phyloP scores from a whole-genome alignment of 306 rosid species.

The Prunus persica region DNA sequence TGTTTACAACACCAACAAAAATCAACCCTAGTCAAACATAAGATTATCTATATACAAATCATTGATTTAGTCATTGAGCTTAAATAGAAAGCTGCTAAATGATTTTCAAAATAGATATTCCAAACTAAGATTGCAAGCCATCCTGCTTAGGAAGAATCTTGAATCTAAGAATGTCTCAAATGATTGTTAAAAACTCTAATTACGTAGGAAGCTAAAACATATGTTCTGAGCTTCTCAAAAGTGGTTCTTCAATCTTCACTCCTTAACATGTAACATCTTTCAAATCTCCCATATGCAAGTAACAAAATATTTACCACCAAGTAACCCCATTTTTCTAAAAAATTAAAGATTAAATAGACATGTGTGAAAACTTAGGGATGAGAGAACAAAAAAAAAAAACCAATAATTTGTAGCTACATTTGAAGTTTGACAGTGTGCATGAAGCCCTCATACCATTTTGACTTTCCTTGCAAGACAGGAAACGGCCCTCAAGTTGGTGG shows the following conservation, averaged over 20 bases:
- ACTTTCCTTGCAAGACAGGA: neutral
- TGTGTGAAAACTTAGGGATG: neutral
- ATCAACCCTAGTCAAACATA: neutral
- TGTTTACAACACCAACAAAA: neutral
- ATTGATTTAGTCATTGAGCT: neutral
- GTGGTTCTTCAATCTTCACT: neutral
- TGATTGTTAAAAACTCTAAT: neutral
- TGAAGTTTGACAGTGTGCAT: neutral
- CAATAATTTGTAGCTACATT: neutral
- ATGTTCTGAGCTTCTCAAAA: neutral
- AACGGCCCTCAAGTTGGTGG: conserved; percentile 7
- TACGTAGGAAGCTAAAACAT: neutral
- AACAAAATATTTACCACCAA: neutral
- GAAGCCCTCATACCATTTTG: neutral
- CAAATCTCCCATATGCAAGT: neutral
- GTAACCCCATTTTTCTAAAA: neutral
- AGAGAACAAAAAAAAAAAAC: neutral
- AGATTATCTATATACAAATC: neutral
- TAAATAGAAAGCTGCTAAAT: no score
- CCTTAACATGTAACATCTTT: neutral
- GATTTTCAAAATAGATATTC: neutral
- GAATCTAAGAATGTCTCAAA: neutral
- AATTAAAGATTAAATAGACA: neutral
- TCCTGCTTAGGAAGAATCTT: neutral
- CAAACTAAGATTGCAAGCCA: neutral